phyloP scores from a whole-genome alignment of 495 filamentous ascomycete species.

The Rhizodiscina lignyota region DNA sequence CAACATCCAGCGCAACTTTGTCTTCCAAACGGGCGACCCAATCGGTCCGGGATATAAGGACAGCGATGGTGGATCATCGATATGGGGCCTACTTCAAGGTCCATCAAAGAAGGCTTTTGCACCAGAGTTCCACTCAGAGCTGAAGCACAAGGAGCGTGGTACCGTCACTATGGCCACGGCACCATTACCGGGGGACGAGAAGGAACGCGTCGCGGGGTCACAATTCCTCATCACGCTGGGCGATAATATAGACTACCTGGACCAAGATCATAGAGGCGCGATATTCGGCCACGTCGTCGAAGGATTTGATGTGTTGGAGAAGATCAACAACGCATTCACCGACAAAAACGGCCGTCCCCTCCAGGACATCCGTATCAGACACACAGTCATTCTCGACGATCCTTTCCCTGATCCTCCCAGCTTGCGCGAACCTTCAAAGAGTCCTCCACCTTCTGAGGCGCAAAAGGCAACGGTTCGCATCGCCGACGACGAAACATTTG shows the following conservation, averaged over 20 bases:
- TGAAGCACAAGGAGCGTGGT: slow-evolving; percentile 72
- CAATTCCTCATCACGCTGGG: slow-evolving; percentile 86
- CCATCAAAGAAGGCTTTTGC: slow-evolving; percentile 60
- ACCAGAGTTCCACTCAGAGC: slow-evolving; percentile 64
- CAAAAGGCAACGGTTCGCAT: slow-evolving; percentile 86
- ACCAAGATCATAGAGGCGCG: slow-evolving; percentile 82
- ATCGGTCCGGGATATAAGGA: slow-evolving; percentile 65
- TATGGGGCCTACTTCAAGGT: slow-evolving; percentile 67
- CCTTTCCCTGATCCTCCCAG: slow-evolving; percentile 67
- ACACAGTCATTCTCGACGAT: slow-evolving; percentile 80
- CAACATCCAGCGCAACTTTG: slow-evolving; percentile 78
- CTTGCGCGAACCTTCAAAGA: slow-evolving; percentile 56
- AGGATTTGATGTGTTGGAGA: slow-evolving; percentile 81
- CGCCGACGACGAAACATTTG: slow-evolving; percentile 68
- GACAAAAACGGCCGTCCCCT: slow-evolving; percentile 72
- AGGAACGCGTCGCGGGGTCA: slow-evolving; percentile 67
- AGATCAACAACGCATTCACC: slow-evolving; percentile 78
- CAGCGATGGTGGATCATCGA: slow-evolving; percentile 79
- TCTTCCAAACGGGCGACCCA: slow-evolving; percentile 89
- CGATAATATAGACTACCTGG: slow-evolving; percentile 72
- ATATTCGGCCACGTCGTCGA: slow-evolving; percentile 91
- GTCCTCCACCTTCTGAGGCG: slow-evolving; percentile 65
- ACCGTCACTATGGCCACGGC: slow-evolving; percentile 92
- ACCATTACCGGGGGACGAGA: slow-evolving; percentile 37
- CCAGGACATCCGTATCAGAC: slow-evolving; percentile 82